Base-by-base conservation (phyloP, 257 asterid species). In the Nicotiana benthamiana region DNA sequence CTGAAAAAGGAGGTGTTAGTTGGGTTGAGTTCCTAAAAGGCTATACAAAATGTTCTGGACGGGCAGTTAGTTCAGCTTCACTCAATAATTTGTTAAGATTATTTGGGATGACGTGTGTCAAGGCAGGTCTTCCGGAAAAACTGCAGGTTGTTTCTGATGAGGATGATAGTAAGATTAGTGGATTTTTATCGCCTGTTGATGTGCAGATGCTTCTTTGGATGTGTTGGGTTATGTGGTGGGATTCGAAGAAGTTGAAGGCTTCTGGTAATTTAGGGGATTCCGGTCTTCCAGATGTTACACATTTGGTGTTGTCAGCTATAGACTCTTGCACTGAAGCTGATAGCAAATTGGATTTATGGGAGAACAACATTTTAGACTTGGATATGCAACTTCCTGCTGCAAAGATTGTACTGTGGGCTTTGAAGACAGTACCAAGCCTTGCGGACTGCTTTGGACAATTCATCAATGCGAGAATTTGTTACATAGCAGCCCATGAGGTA, bases 1-100 rank as follows among this genome's bases (percentile, higher is more conserved):
- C 87, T 43, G 96, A 84, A 77, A 88, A 95, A 80, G 85, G 90
- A 80, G 97, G 92, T 77, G 87, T 92, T 54, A 89, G 61, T 85
- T 88, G 96, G 96, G 51, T 91, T 60, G 97, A 96, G 87, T 96
- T 94, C 90, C 82, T 94, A 88, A 89, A 82, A 84, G 98, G 98
- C 18, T 92, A 89, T 84, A 88, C 88, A 6, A 90, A 89, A 57
- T 90, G 96, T 83, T 96, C 98, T 32, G 88, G 93, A 24, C 89
- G 97, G 81, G 79, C 85, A 5, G 88, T 79, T 81, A 87, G 96
- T 83, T 94, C 99, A 15, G 66, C 91, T 34, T 91, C 86, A 20
- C 85, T 93, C 18, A 90, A 83, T 80, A 84, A 87, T 86, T 83
- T 94, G 63, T 86, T 91, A 75, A 82, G 88, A 79, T 88, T 92